Evolutionary conservation across 2,329 filamentous ascomycete genomes (phyloP), one percentile per base, ranked within the genome.

Genomic region (Colletotrichum tropicale): DNA sequence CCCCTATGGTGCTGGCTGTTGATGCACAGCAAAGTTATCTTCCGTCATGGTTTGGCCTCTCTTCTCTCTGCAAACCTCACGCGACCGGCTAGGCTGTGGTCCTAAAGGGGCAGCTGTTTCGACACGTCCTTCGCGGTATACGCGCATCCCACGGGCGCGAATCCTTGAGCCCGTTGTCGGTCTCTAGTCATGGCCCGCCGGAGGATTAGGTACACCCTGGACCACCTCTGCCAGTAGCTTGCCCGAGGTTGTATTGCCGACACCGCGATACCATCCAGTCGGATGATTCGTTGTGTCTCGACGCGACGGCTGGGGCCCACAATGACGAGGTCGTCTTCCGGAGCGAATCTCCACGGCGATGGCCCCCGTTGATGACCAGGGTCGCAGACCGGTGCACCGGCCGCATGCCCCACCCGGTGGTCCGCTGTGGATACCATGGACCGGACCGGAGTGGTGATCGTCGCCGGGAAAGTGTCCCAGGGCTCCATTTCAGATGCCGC

Each of bases 401-500:
- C 43, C 43, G n/a, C 43, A 21, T 2, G 43, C n/a, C 10, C 43
- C n/a, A 21, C 43, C n/a, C 43, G 10, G 6, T 52, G 1, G n/a
- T 52, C 43, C 43, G 43, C 13, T 52, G n/a, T 52, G 43, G 43
- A 24, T 21, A 52, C 10, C 12, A 15, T 4, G 13, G 61, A 3
- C 32, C 34, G 13, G 61, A 3, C 32, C 34, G n/a, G 32, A 10
- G 2, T n/a, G 32, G 34, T 26, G n/a, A 34, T 32, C 55, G 24
- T 58, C 26, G 55, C 21, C 24, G 24, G 26, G 55, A 18, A 58
- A 26, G 15, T 58, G 24, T 58, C 9, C 34, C 61, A 15, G 34
- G 34, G 32, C 36, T 28, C 61, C 12, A 64, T 24, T 28, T 78
- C 77, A 82, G 30, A 83, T 75, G 6, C 82, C 80, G 58, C 82